Base-by-base conservation (phyloP, 768 basidiomycete species). In the Dacryopinax spathularia region DNA sequence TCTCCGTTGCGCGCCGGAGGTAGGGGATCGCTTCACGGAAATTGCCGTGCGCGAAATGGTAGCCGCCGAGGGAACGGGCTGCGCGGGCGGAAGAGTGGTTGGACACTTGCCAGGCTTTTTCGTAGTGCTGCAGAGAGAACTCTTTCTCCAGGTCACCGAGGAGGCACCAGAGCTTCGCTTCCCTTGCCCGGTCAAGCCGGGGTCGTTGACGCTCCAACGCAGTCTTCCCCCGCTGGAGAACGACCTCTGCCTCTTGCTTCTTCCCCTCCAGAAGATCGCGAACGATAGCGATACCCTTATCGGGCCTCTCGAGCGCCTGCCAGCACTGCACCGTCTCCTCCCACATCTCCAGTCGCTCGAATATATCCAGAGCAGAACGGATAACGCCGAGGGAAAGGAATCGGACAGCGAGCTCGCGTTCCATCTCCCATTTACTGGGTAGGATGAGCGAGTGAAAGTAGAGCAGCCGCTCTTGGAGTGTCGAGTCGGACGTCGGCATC, bases 341-440 rank as follows among this genome's bases (percentile, higher is more conserved):
- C 94, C 94, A 99, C 92, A 97, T 92, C 76, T 98, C 93, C 65
- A 97, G 78, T 34, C 90, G 81, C 75, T 91, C 88, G 71, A 92
- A 98, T 63, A 97, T 94, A 73, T 89, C 94, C 60, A 98, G 77
- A 0, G 96, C 94, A 3, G 89, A 92, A 68, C 86, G 86, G 65
- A 89, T 79, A 63, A 95, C 91, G 16, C 96, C 96, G 60, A 98
- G 78, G 44, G 83, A 80, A 67, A 93, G 76, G 75, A 88, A 93
- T 62, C 91, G 82, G 68, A 80, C 73, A 1, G 92, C 96, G 25
- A 99, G 80, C 73, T 99, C 96, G 39, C 82, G 81, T 71, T 97
- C 91, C 78, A 97, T 81, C 70, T 90, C 89, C 96, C 96, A 99
- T 69, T 84, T 87, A 68, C 85, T 88, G 6, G 95, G 94, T 7